Percentiles rank a stretch among this genome's conserved stretches.
Conservation (phyloP, 441 rosid species). For the Macaranga tanarius region DNA sequence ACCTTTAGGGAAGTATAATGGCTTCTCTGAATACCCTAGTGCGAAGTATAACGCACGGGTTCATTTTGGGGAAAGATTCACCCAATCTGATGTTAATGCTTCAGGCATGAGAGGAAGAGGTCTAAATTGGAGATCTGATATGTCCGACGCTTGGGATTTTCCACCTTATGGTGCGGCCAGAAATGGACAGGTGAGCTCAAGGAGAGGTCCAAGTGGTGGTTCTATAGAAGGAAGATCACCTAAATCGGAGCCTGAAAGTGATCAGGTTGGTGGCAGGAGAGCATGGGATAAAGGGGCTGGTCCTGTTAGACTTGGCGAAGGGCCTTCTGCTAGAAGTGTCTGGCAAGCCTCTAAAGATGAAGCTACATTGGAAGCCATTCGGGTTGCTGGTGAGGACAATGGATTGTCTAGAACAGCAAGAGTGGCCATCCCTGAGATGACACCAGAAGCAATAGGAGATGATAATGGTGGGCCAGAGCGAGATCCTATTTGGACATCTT, state of each 20-base stretch:
- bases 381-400: conserved; percentile 89
- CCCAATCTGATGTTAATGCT: conserved; percentile 64
- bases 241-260: conserved; percentile 71
- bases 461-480: conserved; percentile 67
- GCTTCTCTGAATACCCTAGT: conserved; percentile 66
- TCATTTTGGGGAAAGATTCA: conserved; percentile 70
- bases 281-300: conserved; percentile 79
- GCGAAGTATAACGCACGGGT: conserved; percentile 63
- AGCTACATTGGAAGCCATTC: conserved; percentile 98
- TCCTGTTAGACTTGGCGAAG: conserved; percentile 84
- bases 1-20: conserved; percentile 62
- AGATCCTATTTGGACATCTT: conserved; percentile 81
- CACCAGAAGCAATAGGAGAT: conserved; percentile 83
- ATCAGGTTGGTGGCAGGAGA: conserved; percentile 73
- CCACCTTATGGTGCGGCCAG: conserved; percentile 65
- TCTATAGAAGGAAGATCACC: conserved; percentile 57
- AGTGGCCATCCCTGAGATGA: conserved; percentile 69
- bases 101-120: conserved; percentile 68
- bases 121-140: conserved; percentile 73
- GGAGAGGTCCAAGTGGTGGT: conserved; percentile 59
- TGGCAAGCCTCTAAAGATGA: conserved; percentile 99
- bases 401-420: conserved; percentile 58
- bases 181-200: conserved; percentile 61
- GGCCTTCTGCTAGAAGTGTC: conserved; percentile 98
- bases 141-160: conserved; percentile 73